Conservation (phyloP, 1,139 yeast genomes). For the Scheffersomyces titani region DNA sequence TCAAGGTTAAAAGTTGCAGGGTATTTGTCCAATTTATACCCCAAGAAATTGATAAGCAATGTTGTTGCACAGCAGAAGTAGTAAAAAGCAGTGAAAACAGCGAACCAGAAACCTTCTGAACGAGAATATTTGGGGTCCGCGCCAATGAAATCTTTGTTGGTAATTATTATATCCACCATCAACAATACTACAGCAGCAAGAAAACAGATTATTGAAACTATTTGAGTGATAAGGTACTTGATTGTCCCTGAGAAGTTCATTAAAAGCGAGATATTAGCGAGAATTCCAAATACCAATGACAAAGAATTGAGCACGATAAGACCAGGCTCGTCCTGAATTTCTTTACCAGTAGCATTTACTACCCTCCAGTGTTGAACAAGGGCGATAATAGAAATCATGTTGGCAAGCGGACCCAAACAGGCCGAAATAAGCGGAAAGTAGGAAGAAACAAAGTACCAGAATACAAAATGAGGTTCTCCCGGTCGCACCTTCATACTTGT, state of each 20-base stretch:
- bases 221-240: constrained; percentile 59
- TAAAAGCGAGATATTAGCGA: constrained; percentile 65
- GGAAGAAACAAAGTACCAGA: constrained; percentile 65
- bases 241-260: constrained; percentile 65
- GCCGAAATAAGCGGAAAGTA: constrained; percentile 75
- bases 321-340: constrained; percentile 38
- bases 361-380: constrained; percentile 71
- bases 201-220: constrained; percentile 65
- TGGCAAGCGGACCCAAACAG: constrained; percentile 76
- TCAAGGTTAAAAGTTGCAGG: constrained; percentile 70
- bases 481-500: constrained; percentile 39
- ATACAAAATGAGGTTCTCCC: constrained; percentile 47
- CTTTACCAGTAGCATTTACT: constrained; percentile 20
- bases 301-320: constrained; percentile 58
- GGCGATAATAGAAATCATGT: constrained; percentile 69
- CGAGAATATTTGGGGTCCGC: constrained; percentile 19
- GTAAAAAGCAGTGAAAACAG: constrained; percentile 59
- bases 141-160: constrained; percentile 18
- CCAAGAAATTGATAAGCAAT: constrained; percentile 59
- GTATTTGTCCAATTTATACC: constrained; percentile 58
- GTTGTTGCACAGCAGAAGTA: constrained; percentile 59
- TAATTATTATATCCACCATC: constrained; percentile 45
- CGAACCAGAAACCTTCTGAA: constrained; percentile 79
- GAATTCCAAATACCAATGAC: constrained; percentile 62
- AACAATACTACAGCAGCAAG: constrained; percentile 55